These are phyloP conservation scores for Thozetella sp. DNA, from an alignment of 495 filamentous ascomycete species.

Conservation along the genomic window DNA sequence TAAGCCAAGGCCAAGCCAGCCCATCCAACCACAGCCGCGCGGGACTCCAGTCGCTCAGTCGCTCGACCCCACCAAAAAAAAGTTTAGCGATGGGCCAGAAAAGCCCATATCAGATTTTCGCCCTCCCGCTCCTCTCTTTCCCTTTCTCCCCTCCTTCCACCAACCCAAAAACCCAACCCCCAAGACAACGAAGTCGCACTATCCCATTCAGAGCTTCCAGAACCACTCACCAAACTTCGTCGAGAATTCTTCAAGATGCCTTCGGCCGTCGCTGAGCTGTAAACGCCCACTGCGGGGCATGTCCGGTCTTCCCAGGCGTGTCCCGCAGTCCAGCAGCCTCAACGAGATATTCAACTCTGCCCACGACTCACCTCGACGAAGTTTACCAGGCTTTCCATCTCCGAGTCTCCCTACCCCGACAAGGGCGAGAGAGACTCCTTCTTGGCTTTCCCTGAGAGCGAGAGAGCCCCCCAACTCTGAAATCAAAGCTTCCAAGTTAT, in stretches of 20 bases:
- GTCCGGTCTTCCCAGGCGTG: slow-evolving; percentile 42
- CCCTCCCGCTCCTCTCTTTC: slow-evolving; percentile 25
- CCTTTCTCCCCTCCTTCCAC: slow-evolving; percentile 30
- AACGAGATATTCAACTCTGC: slow-evolving; percentile 71
- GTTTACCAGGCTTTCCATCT: slow-evolving; percentile 54
- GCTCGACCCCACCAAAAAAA: slow-evolving; percentile 29
- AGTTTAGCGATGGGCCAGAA: slow-evolving; percentile 32
- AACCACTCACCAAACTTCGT: slow-evolving; percentile 65
- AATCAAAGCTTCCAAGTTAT: slow-evolving; percentile 16
- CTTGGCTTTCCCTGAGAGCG: slow-evolving; percentile 12
- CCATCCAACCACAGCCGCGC: not conserved
- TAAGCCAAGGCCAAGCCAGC: slow-evolving; percentile 8
- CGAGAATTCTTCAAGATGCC: slow-evolving; percentile 71
- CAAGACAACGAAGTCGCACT: slow-evolving; percentile 74
- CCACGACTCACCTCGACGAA: slow-evolving; percentile 78
- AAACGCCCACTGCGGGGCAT: slow-evolving; percentile 82
- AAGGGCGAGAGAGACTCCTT: slow-evolving; percentile 11
- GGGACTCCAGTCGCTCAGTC: not conserved
- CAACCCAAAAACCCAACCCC: slow-evolving; percentile 32
- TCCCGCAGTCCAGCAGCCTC: slow-evolving; percentile 79
- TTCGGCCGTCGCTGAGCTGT: slow-evolving; percentile 93
- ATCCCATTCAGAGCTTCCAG: slow-evolving; percentile 40
- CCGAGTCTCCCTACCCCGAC: slow-evolving; percentile 28
- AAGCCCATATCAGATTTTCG: slow-evolving; percentile 27
- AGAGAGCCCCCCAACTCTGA: slow-evolving; percentile 30